Evolutionary conservation across 2,329 filamentous ascomycete species (phyloP), one percentile per base, ranked within the genome.

Genomic region (Penicillium sp.): DNA sequence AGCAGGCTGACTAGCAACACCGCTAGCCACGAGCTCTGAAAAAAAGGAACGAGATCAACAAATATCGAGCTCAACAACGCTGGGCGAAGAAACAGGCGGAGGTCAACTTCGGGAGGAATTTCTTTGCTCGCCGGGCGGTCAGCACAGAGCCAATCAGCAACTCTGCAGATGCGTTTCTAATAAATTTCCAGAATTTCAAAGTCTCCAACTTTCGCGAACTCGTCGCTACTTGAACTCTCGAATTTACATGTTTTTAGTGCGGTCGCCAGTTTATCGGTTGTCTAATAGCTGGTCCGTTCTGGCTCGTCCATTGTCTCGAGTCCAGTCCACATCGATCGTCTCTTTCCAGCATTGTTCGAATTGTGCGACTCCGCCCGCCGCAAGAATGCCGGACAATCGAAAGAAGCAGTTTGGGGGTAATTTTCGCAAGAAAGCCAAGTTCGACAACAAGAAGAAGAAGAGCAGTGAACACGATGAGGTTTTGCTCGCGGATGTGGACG

Each of bases 381-480:
- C 58, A 54, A 67, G 59, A 62, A 76, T 76, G 74, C 63, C 67
- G 55, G 68, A 68, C 55, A 58, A 61, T 52, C 67, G 68, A 37
- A 71, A 68, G 62, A 72, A 70, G 60, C 62, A 67, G 19, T 60
- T 60, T 40, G 65, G 65, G 55, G 63, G 61, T 46, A 77, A 73
- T 61, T 69, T 67, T 55, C 69, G 68, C 57, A 76, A 75, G 85
- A 81, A 82, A 83, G 58, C 58, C 38, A 83, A 86, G 70, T 82
- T 82, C 64, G 84, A 85, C 66, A 83, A 85, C 66, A 83, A 82
- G 19, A 84, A 85, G 60, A 87, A 87, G 1, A 84, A 84, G 45
- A 84, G 85, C 63, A 88, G 86, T 8, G 86, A 87, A 0, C 80
- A 81, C 22, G 89, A 92, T 62, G 87, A 92, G 70, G 86, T 92